Percentiles rank a stretch among this genome's conserved stretches.
phyloP scores from a whole-genome alignment of 441 rosid species.

The Jatropha podagrica region DNA sequence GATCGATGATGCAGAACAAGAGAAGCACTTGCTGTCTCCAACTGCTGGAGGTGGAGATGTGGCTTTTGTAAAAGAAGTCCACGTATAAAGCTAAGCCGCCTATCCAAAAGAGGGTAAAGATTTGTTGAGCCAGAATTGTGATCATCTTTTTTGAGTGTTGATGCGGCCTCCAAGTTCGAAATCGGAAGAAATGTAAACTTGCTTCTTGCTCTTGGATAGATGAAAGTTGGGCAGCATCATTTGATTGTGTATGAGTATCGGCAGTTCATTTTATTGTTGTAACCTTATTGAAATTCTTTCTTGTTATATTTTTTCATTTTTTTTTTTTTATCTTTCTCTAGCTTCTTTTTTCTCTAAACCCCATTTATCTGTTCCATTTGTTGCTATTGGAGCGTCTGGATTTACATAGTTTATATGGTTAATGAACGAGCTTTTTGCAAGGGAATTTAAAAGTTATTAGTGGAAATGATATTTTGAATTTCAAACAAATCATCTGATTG shows the following conservation, averaged over 20 bases:
- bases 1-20: conserved; percentile 47
- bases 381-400: not conserved
- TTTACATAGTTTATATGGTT: conserved; percentile 16
- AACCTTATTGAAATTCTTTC: not conserved
- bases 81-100: conserved; percentile 26
- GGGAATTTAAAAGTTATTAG: not conserved
- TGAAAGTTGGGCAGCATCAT: conserved; percentile 11
- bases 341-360: not conserved
- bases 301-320: not conserved
- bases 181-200: conserved; percentile 2
- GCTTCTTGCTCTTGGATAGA: conserved; percentile 12
- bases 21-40: conserved; percentile 55
- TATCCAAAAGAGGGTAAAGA: not conserved
- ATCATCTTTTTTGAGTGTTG: conserved; percentile 6
- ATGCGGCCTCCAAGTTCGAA: not conserved
- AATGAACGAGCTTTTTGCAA: conserved; percentile 11
- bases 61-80: conserved; percentile 50
- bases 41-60: conserved; percentile 35
- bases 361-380: conserved; percentile 11
- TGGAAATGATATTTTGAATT: conserved; percentile 6
- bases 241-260: not conserved
- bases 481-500: not conserved
- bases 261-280: conserved; percentile 25
- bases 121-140: not conserved
- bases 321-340: not conserved